Evolutionary conservation across 345 rosid species (phyloP).

Genomic region (Citrus mangshanensis): DNA sequence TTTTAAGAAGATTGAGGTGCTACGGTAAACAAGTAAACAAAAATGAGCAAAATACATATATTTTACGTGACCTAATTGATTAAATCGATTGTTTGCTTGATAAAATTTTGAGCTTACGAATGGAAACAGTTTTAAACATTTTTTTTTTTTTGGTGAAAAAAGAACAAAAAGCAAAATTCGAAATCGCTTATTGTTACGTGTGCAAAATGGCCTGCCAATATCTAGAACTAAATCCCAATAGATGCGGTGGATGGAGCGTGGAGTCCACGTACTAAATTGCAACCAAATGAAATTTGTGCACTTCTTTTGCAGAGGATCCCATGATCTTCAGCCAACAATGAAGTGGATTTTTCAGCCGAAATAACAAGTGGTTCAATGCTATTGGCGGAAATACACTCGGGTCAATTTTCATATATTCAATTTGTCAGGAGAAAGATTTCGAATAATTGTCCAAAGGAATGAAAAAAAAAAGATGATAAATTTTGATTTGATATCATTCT

Average conservation of each 20-base stretch:
- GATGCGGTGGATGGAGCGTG: neutral
- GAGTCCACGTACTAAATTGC: slow-evolving; percentile 1
- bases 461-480: neutral
- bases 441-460: neutral
- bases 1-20: no score
- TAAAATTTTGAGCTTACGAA: no score
- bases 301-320: neutral
- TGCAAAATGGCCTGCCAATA: neutral
- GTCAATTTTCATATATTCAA: no score
- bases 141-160: neutral
- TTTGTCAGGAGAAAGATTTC: neutral
- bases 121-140: no score
- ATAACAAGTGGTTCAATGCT: neutral
- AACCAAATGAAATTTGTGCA: neutral
- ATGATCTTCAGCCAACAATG: neutral
- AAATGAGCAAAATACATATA: no score
- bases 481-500: neutral
- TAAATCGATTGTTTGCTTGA: no score
- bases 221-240: neutral
- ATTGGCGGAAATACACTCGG: neutral
- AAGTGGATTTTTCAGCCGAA: no score
- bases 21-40: no score
- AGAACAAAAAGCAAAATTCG: neutral
- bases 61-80: no score
- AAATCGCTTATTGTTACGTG: neutral